Evolutionary conservation across 148 eudicot species (phyloP).

Genomic region (Spergularia bocconei): DNA sequence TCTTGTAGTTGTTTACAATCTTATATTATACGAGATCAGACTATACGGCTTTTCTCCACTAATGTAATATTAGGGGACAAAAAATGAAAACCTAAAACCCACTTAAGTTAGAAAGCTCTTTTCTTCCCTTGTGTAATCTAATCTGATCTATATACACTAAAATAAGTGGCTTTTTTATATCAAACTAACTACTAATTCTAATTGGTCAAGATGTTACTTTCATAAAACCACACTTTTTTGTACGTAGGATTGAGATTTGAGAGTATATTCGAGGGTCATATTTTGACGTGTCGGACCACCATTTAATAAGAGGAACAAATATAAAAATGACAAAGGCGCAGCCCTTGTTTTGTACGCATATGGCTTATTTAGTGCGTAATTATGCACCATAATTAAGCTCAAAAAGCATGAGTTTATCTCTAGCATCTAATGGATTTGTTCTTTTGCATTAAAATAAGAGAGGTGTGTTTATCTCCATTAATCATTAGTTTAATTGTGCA

Average conservation of each 20-base stretch:
- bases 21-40: too few relatives aligned
- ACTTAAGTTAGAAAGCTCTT: background rate
- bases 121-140: too few relatives aligned
- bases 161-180: slow-evolving; percentile 14
- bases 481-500: background rate
- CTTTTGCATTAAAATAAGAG: slow-evolving; percentile 13
- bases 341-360: slow-evolving; percentile 31
- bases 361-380: slow-evolving; percentile 19
- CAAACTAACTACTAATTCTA: slow-evolving; percentile 4
- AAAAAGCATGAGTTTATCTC: slow-evolving; percentile 33
- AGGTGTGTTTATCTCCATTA: slow-evolving; percentile 17
- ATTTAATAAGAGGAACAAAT: background rate
- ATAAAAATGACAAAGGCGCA: slow-evolving; percentile 18
- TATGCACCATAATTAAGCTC: slow-evolving; percentile 10
- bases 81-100: background rate
- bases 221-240: background rate
- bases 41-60: too few relatives aligned
- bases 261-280: background rate
- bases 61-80: too few relatives aligned
- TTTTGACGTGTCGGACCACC: slow-evolving; percentile 27
- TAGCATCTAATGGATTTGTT: slow-evolving; percentile 29
- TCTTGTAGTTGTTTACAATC: too few relatives aligned
- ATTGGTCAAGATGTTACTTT: slow-evolving; percentile 29
- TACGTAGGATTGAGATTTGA: background rate
- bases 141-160: background rate